Conservation (phyloP, 2,329 filamentous ascomycete species). For the Blastomyces percursus region DNA sequence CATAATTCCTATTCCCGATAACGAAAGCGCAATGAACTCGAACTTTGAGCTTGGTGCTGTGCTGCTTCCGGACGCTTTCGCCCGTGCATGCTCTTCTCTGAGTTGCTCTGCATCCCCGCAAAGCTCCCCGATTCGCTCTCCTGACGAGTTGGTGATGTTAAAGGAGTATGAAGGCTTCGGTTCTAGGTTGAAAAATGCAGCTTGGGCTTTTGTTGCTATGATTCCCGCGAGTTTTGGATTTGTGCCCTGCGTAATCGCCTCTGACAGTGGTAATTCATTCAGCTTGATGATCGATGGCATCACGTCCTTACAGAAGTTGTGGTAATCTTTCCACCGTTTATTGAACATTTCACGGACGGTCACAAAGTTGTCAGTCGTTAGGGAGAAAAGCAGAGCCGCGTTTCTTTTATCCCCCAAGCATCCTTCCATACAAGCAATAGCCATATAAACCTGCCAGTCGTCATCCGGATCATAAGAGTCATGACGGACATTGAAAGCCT, state of each 20-base stretch:
- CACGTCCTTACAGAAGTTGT: neutral
- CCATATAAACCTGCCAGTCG: slow-evolving; percentile 1
- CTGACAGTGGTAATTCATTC: neutral
- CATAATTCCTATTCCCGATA: neutral
- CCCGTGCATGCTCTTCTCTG: neutral
- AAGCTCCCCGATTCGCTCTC: neutral
- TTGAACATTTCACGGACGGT: neutral
- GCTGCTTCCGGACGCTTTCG: neutral
- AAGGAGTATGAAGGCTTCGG: neutral
- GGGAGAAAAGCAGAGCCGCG: neutral
- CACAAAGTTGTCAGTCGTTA: neutral
- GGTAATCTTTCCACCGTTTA: neutral
- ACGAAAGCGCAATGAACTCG: slow-evolving; percentile 2
- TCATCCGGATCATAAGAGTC: neutral
- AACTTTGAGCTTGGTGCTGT: neutral
- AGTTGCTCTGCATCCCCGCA: neutral
- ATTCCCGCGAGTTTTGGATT: neutral
- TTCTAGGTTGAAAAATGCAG: neutral
- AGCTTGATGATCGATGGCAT: neutral
- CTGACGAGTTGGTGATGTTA: neutral
- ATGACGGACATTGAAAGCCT: neutral
- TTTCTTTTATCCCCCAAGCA: neutral
- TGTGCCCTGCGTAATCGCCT: neutral
- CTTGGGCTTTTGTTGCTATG: neutral
- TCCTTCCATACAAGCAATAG: neutral